These are phyloP conservation scores for Pleurotus djamor DNA, from an alignment of 768 basidiomycete genomes.

Conservation along the genomic window DNA sequence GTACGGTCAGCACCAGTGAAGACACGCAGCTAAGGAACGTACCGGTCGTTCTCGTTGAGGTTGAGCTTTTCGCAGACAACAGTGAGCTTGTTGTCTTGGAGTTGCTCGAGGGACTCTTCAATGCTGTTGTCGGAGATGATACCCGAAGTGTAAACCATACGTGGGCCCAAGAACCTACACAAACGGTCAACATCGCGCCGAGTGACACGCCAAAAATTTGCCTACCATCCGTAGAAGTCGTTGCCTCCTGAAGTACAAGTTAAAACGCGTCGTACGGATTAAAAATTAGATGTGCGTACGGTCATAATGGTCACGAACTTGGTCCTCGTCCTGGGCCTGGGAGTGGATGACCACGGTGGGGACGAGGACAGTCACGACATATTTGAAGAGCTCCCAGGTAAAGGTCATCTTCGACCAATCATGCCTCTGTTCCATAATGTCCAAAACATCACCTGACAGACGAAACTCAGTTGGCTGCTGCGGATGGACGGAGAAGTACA, in stretches of 20 bases:
- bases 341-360: conserved; percentile 96
- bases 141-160: conserved; percentile 98
- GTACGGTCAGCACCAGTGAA: neutral
- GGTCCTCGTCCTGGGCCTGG: conserved; percentile 89
- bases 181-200: neutral
- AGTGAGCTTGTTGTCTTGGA: conserved; percentile 98
- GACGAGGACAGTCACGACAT: conserved; percentile 82
- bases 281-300: conserved; percentile 45
- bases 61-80: conserved; percentile 94
- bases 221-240: conserved; percentile 90
- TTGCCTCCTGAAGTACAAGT: conserved; percentile 69
- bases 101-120: conserved; percentile 84
- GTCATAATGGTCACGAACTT: conserved; percentile 96
- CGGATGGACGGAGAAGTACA: conserved; percentile 8
- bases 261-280: neutral
- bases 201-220: neutral
- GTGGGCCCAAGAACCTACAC: conserved; percentile 84
- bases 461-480: neutral
- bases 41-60: conserved; percentile 81
- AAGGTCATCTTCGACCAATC: conserved; percentile 95
- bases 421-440: conserved; percentile 90
- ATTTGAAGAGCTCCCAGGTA: conserved; percentile 90
- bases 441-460: conserved; percentile 81
- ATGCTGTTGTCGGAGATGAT: conserved; percentile 69
- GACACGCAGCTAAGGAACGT: conserved; percentile 24